Evolutionary conservation across 495 filamentous ascomycete species (phyloP).

Genomic region (Xylaria venustula): DNA sequence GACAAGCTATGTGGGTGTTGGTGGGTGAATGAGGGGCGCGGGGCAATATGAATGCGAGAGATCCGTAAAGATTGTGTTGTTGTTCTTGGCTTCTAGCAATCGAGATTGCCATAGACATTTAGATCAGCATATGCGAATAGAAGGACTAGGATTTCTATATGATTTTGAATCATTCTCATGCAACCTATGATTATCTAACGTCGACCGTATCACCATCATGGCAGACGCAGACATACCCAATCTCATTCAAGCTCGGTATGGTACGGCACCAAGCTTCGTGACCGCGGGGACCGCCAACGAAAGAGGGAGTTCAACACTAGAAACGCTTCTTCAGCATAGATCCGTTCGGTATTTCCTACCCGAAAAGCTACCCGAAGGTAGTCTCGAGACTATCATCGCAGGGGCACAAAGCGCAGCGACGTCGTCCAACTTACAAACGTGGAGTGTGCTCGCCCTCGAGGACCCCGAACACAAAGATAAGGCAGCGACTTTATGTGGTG

Average conservation of each 20-base stretch:
- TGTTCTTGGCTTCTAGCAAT: no score
- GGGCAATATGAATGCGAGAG: background rate
- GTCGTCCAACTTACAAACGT: slow-evolving; percentile 54
- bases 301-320: slow-evolving; percentile 11
- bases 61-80: background rate
- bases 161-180: no score
- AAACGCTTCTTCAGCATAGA: slow-evolving; percentile 21
- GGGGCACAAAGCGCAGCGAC: slow-evolving; percentile 59
- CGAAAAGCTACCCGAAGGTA: slow-evolving; percentile 38
- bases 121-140: no score
- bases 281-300: background rate
- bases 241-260: slow-evolving; percentile 23
- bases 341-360: slow-evolving; percentile 21
- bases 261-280: slow-evolving; percentile 4
- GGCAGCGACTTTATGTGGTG: slow-evolving; percentile 50
- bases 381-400: slow-evolving; percentile 55
- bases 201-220: no score
- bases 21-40: background rate
- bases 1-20: background rate
- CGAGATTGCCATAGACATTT: no score
- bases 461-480: slow-evolving; percentile 50
- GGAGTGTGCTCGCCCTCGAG: slow-evolving; percentile 61
- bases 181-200: no score
- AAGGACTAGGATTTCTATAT: no score
- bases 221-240: slow-evolving; percentile 9